A percentile compares a stretch with the other conserved stretches of the same genome.
These are phyloP conservation scores for Hymenoscyphus occultus DNA, from an alignment of 2,329 filamentous ascomycete species.

Conservation along the genomic window DNA sequence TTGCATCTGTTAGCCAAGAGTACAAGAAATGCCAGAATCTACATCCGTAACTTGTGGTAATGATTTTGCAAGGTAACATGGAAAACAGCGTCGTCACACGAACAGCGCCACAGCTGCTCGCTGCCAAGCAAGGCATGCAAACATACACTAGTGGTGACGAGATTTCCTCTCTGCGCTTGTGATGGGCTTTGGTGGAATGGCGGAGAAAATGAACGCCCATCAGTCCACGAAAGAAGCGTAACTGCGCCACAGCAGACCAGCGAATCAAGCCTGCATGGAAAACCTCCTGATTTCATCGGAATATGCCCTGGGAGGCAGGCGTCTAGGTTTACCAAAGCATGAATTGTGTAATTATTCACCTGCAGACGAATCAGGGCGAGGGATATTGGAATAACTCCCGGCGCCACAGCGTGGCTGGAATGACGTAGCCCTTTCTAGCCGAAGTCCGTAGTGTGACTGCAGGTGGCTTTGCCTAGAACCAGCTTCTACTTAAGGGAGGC, in stretches of 20 bases:
- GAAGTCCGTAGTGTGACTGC: background rate
- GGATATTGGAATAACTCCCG: too few species aligned
- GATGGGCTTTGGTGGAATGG: background rate
- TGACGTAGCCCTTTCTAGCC: background rate
- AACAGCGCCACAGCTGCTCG: background rate
- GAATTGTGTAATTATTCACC: constrained; percentile 1
- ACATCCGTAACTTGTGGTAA: background rate
- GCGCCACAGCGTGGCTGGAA: background rate
- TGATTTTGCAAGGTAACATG: constrained; percentile 1
- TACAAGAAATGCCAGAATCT: background rate
- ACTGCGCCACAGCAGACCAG: constrained; percentile 1
- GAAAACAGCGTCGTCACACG: background rate
- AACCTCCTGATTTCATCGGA: background rate
- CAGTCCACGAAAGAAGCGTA: background rate
- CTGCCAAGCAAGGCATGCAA: background rate
- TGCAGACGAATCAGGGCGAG: background rate
- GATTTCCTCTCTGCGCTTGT: background rate
- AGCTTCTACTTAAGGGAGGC: background rate
- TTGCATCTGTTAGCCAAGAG: background rate
- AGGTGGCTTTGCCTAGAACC: background rate
- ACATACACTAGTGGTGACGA: background rate
- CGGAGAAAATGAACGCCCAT: background rate
- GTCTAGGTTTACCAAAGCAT: background rate
- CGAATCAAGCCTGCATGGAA: background rate
- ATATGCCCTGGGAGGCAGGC: too few species aligned